These are phyloP conservation scores for Senna siamea DNA, from an alignment of 306 rosid species.

Conservation along the genomic window DNA sequence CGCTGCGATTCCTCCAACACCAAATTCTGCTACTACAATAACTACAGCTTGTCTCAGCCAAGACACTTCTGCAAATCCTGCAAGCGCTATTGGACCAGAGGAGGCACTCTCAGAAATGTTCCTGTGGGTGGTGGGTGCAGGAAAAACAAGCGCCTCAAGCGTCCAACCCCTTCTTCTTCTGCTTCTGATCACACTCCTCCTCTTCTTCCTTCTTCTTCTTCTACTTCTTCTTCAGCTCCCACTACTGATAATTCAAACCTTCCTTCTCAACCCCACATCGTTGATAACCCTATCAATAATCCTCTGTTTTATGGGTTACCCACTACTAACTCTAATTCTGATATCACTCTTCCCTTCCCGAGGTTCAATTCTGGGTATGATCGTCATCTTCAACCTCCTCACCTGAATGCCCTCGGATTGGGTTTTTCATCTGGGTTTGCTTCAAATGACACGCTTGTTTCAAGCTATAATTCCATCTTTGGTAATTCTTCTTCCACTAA, in stretches of 20 bases:
- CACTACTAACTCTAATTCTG: slow-evolving; percentile 42
- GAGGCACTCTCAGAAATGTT: slow-evolving; percentile 89
- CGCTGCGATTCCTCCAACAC: slow-evolving; percentile 96
- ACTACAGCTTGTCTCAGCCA: slow-evolving; percentile 94
- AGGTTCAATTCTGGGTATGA: slow-evolving; percentile 59
- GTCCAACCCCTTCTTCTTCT: slow-evolving; percentile 37
- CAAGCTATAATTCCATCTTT: slow-evolving; percentile 59
- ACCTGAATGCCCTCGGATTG: slow-evolving; percentile 54
- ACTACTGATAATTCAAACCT: slow-evolving; percentile 38
- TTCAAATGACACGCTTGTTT: slow-evolving; percentile 42
- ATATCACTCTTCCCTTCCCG: slow-evolving; percentile 51
- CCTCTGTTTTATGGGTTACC: slow-evolving; percentile 65
- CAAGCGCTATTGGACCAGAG: slow-evolving; percentile 96
- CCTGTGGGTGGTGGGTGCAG: slow-evolving; percentile 95
- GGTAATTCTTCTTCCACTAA: slow-evolving; percentile 37
- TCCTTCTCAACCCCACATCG: slow-evolving; percentile 51
- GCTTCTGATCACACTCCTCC: slow-evolving; percentile 19
- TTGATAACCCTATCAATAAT: slow-evolving; percentile 47
- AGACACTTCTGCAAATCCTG: slow-evolving; percentile 98
- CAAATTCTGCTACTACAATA: slow-evolving; percentile 96
- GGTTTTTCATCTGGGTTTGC: slow-evolving; percentile 61
- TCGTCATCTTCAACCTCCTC: slow-evolving; percentile 51
- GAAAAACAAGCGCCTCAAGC: slow-evolving; percentile 79
- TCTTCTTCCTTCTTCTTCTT: slow-evolving; percentile 47
- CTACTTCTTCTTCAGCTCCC: slow-evolving; percentile 41